phyloP scores from a whole-genome alignment of 2,329 filamentous ascomycete species.

The Aspergillus fischeri region DNA sequence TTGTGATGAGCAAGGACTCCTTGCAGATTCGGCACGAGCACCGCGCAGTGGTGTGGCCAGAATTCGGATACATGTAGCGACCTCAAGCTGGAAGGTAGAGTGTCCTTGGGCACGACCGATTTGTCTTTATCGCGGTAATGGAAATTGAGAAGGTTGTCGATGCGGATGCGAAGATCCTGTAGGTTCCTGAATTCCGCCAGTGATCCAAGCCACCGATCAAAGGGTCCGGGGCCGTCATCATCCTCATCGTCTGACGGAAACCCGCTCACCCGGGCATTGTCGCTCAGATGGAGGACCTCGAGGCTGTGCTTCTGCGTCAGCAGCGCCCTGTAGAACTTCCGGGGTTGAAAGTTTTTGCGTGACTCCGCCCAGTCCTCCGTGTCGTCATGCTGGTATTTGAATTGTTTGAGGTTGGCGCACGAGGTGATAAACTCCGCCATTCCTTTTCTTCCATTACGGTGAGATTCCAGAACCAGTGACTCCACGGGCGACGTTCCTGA shows the following conservation, averaged over 20 bases:
- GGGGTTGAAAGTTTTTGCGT: conserved; percentile 1
- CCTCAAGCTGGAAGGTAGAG: not conserved
- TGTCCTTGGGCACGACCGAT: not conserved
- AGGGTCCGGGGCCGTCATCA: not conserved
- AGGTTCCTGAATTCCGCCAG: not conserved
- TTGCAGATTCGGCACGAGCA: not conserved
- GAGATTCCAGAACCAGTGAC: not conserved
- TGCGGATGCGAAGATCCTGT: not conserved
- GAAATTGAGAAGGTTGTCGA: not conserved
- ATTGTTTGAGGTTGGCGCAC: conserved; percentile 11
- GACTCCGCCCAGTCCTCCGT: not conserved
- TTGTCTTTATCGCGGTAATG: not conserved
- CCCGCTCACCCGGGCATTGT: not conserved
- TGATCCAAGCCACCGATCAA: not conserved
- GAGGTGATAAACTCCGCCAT: conserved; percentile 9
- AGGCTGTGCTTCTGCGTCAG: conserved; percentile 9
- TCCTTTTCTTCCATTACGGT: not conserved
- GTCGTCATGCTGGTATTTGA: conserved; percentile 11
- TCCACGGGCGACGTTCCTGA: not conserved
- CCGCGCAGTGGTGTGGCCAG: not conserved
- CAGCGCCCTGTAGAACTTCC: conserved; percentile 5
- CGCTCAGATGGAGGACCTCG: conserved; percentile 8
- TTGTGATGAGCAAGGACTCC: not conserved
- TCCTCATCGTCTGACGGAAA: not conserved
- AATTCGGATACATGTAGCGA: not conserved